Conservation (phyloP, 2,329 filamentous ascomycete species). For the Macroventuria anomochaeta region DNA sequence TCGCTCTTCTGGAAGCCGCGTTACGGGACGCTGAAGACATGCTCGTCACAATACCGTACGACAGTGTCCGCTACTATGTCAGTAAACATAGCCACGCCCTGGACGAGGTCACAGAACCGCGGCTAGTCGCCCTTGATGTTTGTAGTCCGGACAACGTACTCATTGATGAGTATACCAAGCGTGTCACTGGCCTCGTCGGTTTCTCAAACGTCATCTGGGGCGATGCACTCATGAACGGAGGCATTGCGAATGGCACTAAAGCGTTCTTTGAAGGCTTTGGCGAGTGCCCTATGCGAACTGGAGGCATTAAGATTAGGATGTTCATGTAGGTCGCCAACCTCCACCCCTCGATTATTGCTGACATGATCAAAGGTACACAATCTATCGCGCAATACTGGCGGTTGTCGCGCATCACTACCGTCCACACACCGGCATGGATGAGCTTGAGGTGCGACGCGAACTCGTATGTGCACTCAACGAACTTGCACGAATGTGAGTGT, state of each 20-base stretch:
- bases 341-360: constrained; percentile 1
- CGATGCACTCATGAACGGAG: constrained; percentile 61
- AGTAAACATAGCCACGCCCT: constrained; percentile 53
- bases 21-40: constrained; percentile 66
- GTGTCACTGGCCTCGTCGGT: constrained; percentile 59
- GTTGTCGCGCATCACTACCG: constrained; percentile 56
- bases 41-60: constrained; percentile 63
- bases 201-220: constrained; percentile 64
- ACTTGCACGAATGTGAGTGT: constrained; percentile 39
- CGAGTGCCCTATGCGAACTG: constrained; percentile 41
- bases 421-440: constrained; percentile 49
- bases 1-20: constrained; percentile 58
- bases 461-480: constrained; percentile 50
- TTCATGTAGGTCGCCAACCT: constrained; percentile 48
- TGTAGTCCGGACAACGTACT: constrained; percentile 59
- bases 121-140: constrained; percentile 59
- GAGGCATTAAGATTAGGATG: constrained; percentile 45
- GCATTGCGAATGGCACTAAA: constrained; percentile 47
- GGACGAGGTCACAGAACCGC: constrained; percentile 59
- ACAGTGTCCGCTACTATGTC: constrained; percentile 60
- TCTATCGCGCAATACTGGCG: constrained; percentile 52
- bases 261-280: constrained; percentile 55
- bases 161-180: constrained; percentile 56
- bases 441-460: constrained; percentile 52
- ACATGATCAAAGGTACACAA: constrained; percentile 49